Conservation (phyloP, 2,329 filamentous ascomycete species). For the Microcyclosporella mali region DNA sequence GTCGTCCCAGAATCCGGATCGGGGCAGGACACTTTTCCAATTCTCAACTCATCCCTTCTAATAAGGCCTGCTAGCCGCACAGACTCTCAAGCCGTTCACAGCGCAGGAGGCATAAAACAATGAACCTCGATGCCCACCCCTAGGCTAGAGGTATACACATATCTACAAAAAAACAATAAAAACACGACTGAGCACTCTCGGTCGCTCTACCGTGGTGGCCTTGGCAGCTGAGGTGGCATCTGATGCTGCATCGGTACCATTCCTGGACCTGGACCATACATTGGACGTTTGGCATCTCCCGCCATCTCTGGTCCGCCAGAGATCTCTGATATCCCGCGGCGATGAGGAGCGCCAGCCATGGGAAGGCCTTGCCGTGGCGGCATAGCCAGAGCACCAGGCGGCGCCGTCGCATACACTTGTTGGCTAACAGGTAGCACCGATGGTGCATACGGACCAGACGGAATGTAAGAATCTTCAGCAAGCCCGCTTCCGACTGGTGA, state of each 20-base stretch:
- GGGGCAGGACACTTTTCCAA: too few species aligned
- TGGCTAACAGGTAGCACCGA: constrained; percentile 25
- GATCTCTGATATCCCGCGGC: constrained; percentile 57
- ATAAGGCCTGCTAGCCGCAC: too few species aligned
- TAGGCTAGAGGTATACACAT: constrained; percentile 12
- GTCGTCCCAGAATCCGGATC: too few species aligned
- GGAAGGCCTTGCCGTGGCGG: constrained; percentile 22
- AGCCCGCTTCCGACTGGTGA: constrained; percentile 47
- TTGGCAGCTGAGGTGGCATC: constrained; percentile 15
- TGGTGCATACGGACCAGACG: constrained; percentile 39
- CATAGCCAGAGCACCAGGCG: constrained; percentile 34
- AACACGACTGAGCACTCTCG: not conserved
- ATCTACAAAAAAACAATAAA: constrained; percentile 13
- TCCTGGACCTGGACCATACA: constrained; percentile 43
- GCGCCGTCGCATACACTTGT: constrained; percentile 33
- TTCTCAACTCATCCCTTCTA: too few species aligned
- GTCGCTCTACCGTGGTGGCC: constrained; percentile 16
- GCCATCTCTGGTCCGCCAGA: constrained; percentile 46
- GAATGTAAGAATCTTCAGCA: constrained; percentile 42
- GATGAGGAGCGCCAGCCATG: constrained; percentile 37
- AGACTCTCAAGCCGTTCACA: too few species aligned
- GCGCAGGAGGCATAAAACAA: too few species aligned
- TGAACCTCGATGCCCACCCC: too few species aligned
- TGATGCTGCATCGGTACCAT: constrained; percentile 38
- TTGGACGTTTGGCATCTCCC: constrained; percentile 52